Percentiles rank a stretch among this genome's conserved stretches.
Conservation (phyloP, 495 filamentous ascomycete genomes). For the Hyphodiscus hymeniophilus region DNA sequence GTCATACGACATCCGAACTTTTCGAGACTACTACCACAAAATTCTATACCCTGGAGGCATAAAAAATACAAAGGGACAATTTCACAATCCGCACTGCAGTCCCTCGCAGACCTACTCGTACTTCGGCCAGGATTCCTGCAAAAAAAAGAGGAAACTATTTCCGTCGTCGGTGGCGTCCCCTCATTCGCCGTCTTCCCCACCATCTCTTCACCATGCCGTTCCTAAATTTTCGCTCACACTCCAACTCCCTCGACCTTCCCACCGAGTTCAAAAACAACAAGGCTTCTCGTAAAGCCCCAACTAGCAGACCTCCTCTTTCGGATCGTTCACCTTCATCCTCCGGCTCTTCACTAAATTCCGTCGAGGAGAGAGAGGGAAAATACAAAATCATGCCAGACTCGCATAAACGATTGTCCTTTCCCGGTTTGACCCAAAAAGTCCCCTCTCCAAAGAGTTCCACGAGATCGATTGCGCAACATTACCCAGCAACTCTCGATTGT, state of each 20-base stretch:
- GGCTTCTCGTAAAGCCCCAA: slow-evolving; percentile 13
- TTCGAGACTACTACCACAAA: not conserved
- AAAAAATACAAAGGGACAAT: too few relatives aligned
- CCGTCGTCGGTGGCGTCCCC: slow-evolving; percentile 3
- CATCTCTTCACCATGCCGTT: slow-evolving; percentile 36
- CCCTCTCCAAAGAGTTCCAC: slow-evolving; percentile 28
- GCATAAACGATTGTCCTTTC: slow-evolving; percentile 38
- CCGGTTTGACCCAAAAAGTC: slow-evolving; percentile 30
- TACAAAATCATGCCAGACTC: slow-evolving; percentile 28
- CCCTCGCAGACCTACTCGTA: too few relatives aligned
- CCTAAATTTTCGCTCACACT: slow-evolving; percentile 38
- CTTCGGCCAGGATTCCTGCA: not conserved
- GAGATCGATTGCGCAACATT: slow-evolving; percentile 27
- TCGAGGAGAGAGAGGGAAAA: slow-evolving; percentile 2
- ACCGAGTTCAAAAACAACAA: slow-evolving; percentile 18
- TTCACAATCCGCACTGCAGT: too few relatives aligned
- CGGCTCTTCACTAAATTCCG: slow-evolving; percentile 14
- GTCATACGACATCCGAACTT: not conserved
- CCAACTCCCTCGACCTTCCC: slow-evolving; percentile 23
- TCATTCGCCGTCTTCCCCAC: slow-evolving; percentile 1
- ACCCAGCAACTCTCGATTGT: slow-evolving; percentile 55
- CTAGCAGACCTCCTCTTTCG: slow-evolving; percentile 11
- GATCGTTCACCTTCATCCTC: slow-evolving; percentile 19
- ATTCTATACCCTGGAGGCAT: not conserved
- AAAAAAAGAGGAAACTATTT: not conserved